Evolutionary conservation across 2,329 filamentous ascomycete species (phyloP), one percentile per base, ranked within the genome.

Genomic region (Colletotrichum ledebouriae): DNA sequence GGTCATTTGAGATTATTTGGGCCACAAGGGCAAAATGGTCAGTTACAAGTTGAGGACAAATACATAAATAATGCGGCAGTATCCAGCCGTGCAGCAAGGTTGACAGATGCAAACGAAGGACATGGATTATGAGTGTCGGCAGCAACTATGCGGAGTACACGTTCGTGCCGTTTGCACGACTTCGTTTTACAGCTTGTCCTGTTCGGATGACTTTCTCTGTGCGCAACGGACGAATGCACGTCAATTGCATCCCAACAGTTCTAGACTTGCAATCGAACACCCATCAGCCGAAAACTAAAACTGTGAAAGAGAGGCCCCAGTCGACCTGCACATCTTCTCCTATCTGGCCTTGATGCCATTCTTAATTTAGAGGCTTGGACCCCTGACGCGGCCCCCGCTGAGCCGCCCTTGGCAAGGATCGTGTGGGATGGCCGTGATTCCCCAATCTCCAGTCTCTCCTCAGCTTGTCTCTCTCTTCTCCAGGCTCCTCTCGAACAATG

Each of bases 381-480:
- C 62, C 61, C 41, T 65, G 55, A 66, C 41, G 17, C 15, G 34
- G 50, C 34, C 37, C 65, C 44, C 59, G 59, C 52, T 47, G 17
- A 57, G 12, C 52, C 44, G 34, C 17, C 22, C 20, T 57, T 57
- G 52, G 42, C 58, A 50, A 67, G 63, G 59, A 13, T 17, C 20
- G 41, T 29, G 22, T 46, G 55, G 39, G 39, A 58, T 46, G 39
- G 22, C 41, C 3, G 20, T 29, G 20, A 29, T 17, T 57, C 37
- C 39, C 53, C 53, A 57, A 44, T 57, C 53, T 57, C 57, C 57
- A 59, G 34, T 59, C 56, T 59, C 29, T 41, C 22, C 22, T 39
- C 9, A 29, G 29, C 37, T 56, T n/a, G 22, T 25, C 4, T 25
- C 25, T 25, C 3, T 58, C 55, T 29, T 6, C 2, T 29, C 55